Percentiles rank a stretch among this genome's conserved stretches.
These are phyloP conservation scores for Monosporascus sp. DNA, from an alignment of 2,329 filamentous ascomycete genomes.

Conservation along the genomic window DNA sequence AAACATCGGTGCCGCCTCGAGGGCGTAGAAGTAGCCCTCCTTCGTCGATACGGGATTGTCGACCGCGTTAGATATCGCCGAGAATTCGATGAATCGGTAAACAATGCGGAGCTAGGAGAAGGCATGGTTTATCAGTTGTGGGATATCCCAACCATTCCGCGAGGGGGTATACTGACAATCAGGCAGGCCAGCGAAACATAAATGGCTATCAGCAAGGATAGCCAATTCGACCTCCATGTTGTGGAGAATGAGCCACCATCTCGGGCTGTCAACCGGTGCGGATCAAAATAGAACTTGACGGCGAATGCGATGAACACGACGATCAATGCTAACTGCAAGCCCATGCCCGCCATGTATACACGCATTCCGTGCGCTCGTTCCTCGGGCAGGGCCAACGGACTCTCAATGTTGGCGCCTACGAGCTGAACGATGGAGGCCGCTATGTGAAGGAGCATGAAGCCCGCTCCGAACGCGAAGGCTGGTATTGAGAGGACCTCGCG, in stretches of 20 bases:
- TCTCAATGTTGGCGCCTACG: constrained; percentile 25
- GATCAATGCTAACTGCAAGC: constrained; percentile 46
- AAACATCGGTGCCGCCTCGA: constrained; percentile 36
- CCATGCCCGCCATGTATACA: constrained; percentile 50
- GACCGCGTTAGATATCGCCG: constrained; percentile 30
- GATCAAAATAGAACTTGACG: constrained; percentile 31
- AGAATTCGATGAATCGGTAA: constrained; percentile 49
- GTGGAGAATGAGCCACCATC: background rate
- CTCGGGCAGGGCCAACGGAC: constrained; percentile 18
- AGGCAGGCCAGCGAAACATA: constrained; percentile 33
- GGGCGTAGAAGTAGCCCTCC: constrained; percentile 26
- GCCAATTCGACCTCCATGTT: constrained; percentile 12
- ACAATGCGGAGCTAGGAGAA: constrained; percentile 39
- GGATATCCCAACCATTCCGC: no score
- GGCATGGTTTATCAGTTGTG: no score
- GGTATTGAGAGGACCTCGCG: constrained; percentile 32
- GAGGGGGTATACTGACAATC: constrained; percentile 18
- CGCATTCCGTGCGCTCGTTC: constrained; percentile 29
- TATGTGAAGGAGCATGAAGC: constrained; percentile 38
- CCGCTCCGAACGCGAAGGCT: constrained; percentile 29
- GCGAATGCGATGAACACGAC: constrained; percentile 38
- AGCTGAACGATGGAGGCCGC: constrained; percentile 31
- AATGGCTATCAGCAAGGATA: constrained; percentile 22
- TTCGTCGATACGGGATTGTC: constrained; percentile 21
- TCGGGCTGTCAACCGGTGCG: constrained; percentile 15